Conservation (phyloP, 331 rosid genomes). For the Telfairia occidentalis region DNA sequence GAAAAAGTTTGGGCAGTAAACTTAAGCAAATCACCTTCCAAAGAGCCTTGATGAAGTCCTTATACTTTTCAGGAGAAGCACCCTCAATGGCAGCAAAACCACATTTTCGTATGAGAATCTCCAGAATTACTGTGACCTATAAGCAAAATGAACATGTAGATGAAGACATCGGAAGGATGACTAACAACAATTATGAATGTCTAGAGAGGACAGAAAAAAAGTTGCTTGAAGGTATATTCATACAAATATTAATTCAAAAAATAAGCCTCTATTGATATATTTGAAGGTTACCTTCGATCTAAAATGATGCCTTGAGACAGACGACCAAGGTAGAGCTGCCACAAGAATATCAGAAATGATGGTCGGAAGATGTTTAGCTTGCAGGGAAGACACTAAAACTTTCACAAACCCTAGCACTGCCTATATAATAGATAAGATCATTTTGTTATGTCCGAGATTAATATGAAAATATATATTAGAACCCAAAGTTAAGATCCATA, state of each 20-base stretch:
- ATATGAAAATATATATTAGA: constrained; percentile 12
- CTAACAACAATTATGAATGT: background rate
- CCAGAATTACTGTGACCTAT: constrained; percentile 64
- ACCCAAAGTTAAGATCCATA: constrained; percentile 23
- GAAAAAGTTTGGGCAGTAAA: background rate
- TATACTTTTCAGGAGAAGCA: constrained; percentile 56
- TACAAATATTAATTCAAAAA: background rate
- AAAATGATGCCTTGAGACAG: constrained; percentile 79
- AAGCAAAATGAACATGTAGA: constrained; percentile 8
- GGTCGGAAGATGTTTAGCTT: constrained; percentile 46
- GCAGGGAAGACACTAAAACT: constrained; percentile 68
- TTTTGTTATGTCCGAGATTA: constrained; percentile 17
- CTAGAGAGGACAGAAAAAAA: background rate
- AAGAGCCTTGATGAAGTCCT: constrained; percentile 46
- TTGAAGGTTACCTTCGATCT: constrained; percentile 51
- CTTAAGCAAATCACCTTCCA: constrained; percentile 37
- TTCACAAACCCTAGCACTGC: constrained; percentile 91
- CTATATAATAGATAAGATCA: constrained; percentile 34
- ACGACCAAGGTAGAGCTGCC: constrained; percentile 66
- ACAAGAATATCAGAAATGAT: constrained; percentile 45
- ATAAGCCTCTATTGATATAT: background rate
- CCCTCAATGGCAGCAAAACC: constrained; percentile 57
- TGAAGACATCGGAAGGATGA: background rate
- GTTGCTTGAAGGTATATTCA: background rate
- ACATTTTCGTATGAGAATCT: constrained; percentile 74